Evolutionary conservation across 331 rosid species (phyloP).

Genomic region (Spiraea crenata): DNA sequence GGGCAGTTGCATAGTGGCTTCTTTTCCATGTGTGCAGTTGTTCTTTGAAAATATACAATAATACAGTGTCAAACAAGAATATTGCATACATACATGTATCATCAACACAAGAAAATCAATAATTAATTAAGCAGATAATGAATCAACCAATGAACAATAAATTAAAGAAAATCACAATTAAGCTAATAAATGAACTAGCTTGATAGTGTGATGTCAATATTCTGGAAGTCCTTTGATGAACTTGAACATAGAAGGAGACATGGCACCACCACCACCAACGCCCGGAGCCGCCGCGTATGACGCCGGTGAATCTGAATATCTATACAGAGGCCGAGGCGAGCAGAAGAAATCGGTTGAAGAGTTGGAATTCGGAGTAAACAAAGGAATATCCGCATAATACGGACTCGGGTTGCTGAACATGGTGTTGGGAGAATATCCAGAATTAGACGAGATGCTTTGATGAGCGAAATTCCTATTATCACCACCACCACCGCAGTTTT

Average conservation of each 20-base stretch:
- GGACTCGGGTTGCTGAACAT: conserved; percentile 8
- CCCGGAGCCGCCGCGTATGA: conserved; percentile 31
- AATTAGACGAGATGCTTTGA: background rate
- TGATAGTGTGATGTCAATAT: conserved; percentile 27
- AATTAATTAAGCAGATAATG: background rate
- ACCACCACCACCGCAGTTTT: background rate
- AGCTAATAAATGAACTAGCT: too few relatives aligned
- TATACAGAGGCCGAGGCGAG: conserved; percentile 34
- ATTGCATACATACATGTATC: too few relatives aligned
- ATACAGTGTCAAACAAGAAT: too few relatives aligned
- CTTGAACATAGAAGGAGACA: conserved; percentile 70
- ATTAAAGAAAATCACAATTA: too few relatives aligned
- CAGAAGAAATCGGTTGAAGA: conserved; percentile 32
- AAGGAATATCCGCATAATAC: conserved; percentile 45
- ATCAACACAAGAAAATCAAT: background rate
- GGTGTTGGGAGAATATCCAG: background rate
- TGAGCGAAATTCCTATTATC: background rate
- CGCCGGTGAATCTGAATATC: conserved; percentile 43
- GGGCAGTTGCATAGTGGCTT: too few relatives aligned
- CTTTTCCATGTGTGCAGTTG: too few relatives aligned
- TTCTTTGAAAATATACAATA: too few relatives aligned
- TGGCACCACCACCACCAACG: conserved; percentile 29
- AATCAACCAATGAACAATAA: too few relatives aligned
- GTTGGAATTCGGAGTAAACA: conserved; percentile 55
- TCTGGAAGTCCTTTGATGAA: conserved; percentile 61